phyloP scores from a whole-genome alignment of 148 eudicot species.

The Heliosperma pusillum region DNA sequence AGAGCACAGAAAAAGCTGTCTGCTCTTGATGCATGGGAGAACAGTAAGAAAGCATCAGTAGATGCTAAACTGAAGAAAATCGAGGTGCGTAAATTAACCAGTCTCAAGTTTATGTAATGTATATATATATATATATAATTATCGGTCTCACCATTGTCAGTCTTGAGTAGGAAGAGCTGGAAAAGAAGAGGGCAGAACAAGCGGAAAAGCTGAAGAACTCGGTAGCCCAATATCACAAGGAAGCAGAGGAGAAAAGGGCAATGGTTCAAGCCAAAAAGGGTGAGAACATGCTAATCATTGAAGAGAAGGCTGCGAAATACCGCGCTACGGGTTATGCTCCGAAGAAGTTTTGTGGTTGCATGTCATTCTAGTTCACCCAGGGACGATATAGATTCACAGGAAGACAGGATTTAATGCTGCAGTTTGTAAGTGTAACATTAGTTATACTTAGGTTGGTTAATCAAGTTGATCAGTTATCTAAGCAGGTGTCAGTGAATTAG shows the following conservation, averaged over 20 bases:
- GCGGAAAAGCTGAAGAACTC: conserved; percentile 71
- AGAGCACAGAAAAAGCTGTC: conserved; percentile 70
- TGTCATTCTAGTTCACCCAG: conserved; percentile 26
- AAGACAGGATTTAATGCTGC: background rate
- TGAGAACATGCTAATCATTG: conserved; percentile 30
- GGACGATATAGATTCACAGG: background rate
- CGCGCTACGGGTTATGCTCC: conserved; percentile 35
- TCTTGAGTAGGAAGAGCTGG: conserved; percentile 57
- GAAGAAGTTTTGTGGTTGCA: conserved; percentile 37
- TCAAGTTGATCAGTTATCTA: background rate
- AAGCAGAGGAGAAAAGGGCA: conserved; percentile 53
- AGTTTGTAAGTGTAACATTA: conserved; percentile 16
- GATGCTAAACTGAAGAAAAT: conserved; percentile 54
- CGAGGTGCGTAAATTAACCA: conserved; percentile 41
- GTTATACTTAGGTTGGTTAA: background rate
- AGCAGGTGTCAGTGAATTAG: background rate
- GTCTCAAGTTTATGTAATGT: background rate
- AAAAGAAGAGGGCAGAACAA: conserved; percentile 76
- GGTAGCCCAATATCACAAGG: conserved; percentile 57
- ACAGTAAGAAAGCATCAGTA: conserved; percentile 56
- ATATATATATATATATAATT: background rate
- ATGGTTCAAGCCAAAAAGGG: conserved; percentile 58
- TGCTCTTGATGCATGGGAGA: conserved; percentile 64
- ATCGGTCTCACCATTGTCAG: background rate
- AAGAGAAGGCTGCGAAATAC: conserved; percentile 42